Evolutionary conservation across 164 flowering plant species (phyloP).

Genomic region (Chloranthus sessilifolius): DNA sequence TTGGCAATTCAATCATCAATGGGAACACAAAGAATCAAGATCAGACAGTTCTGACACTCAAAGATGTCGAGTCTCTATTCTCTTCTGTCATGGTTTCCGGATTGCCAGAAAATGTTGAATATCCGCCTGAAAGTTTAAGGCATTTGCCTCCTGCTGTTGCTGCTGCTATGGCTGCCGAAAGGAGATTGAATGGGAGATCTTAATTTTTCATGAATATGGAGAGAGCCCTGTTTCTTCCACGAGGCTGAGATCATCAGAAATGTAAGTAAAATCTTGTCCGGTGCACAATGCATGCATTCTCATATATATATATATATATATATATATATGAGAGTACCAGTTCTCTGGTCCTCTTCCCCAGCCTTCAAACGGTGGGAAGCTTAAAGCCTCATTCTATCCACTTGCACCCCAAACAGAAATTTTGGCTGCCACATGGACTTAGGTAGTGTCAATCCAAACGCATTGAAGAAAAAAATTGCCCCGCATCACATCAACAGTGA

Average conservation of each 20-base stretch:
- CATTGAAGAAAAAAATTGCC: too few relatives aligned
- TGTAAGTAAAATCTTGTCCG: not conserved
- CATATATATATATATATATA: not conserved
- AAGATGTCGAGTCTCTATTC: conserved; percentile 78
- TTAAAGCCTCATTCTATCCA: too few relatives aligned
- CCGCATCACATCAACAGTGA: too few relatives aligned
- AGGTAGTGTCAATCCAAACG: too few relatives aligned
- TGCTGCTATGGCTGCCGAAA: conserved; percentile 87
- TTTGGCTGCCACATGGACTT: too few relatives aligned
- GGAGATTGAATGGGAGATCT: conserved; percentile 44
- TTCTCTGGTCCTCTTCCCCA: too few relatives aligned
- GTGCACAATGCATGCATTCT: not conserved
- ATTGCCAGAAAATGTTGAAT: conserved; percentile 19
- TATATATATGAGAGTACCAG: not conserved
- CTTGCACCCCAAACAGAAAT: too few relatives aligned
- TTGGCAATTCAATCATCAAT: conserved; percentile 41
- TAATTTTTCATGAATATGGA: not conserved
- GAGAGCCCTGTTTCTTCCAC: not conserved
- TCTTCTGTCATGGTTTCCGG: conserved; percentile 25
- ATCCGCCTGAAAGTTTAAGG: conserved; percentile 35
- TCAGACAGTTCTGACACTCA: conserved; percentile 69
- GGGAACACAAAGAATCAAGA: conserved; percentile 76
- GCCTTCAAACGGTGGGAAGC: too few relatives aligned
- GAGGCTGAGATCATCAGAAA: conserved; percentile 7
- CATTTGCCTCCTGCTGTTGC: conserved; percentile 85